Percentiles rank a stretch among this genome's conserved stretches.
phyloP scores from a whole-genome alignment of 2,329 filamentous ascomycete genomes.

The Metarhizium robertsii region DNA sequence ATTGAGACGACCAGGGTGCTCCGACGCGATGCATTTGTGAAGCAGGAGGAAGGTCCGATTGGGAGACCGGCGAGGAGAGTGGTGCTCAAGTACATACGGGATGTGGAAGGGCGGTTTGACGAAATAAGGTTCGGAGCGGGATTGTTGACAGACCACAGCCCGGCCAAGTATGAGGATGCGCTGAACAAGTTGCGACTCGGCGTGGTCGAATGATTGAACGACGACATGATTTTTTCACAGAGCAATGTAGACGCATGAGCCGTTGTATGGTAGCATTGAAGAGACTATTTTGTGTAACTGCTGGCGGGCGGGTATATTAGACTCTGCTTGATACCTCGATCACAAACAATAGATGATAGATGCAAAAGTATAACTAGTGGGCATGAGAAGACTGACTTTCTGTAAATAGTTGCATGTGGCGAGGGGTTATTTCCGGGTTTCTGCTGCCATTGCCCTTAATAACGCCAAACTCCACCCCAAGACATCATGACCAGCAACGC shows the following conservation, averaged over 20 bases:
- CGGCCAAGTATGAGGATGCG: conserved; percentile 62
- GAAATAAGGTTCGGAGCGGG: conserved; percentile 63
- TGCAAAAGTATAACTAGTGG: too few relatives aligned
- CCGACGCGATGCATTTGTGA: conserved; percentile 54
- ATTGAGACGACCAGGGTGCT: conserved; percentile 61
- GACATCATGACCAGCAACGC: too few relatives aligned
- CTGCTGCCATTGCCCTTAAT: too few relatives aligned
- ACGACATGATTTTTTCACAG: not conserved
- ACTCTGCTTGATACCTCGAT: too few relatives aligned
- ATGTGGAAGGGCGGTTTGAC: conserved; percentile 61
- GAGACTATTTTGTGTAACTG: not conserved
- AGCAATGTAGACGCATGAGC: not conserved
- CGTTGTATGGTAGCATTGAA: not conserved
- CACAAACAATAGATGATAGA: too few relatives aligned
- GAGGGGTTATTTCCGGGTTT: too few relatives aligned
- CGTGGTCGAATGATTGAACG: conserved; percentile 23
- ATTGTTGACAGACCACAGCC: conserved; percentile 70
- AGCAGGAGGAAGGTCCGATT: conserved; percentile 36
- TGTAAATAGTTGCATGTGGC: too few relatives aligned
- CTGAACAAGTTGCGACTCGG: conserved; percentile 49
- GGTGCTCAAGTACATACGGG: conserved; percentile 59
- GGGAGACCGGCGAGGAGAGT: conserved; percentile 59
- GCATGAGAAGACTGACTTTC: too few relatives aligned
- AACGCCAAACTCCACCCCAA: too few relatives aligned
- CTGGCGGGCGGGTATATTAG: too few relatives aligned